Percentiles rank a stretch among this genome's conserved stretches.
Evolutionary conservation across 2,329 filamentous ascomycete species (phyloP).

Genomic region (Sphaerulina musiva): DNA sequence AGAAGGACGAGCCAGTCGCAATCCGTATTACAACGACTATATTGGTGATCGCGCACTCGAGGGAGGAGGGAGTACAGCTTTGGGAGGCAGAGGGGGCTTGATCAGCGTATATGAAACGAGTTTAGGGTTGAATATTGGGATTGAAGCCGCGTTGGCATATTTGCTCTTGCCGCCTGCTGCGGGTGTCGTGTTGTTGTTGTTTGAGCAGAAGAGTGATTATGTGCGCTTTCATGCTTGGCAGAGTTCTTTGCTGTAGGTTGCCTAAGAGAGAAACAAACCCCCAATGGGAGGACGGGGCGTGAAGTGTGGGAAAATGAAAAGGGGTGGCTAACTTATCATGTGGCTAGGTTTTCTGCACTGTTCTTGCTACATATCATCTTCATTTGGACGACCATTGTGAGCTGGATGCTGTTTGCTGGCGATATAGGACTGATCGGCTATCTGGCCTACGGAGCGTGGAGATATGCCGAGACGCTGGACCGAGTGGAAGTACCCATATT

Average conservation of each 20-base stretch:
- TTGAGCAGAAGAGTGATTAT: conserved; percentile 95
- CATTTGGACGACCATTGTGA: conserved; percentile 75
- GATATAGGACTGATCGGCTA: conserved; percentile 73
- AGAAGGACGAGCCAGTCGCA: conserved; percentile 25
- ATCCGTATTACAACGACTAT: conserved; percentile 26
- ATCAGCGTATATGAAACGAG: conserved; percentile 73
- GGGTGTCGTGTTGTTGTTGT: conserved; percentile 71
- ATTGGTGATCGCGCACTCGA: conserved; percentile 25
- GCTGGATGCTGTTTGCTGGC: conserved; percentile 71
- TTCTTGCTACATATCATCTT: conserved; percentile 79
- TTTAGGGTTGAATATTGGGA: conserved; percentile 75
- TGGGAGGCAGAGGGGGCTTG: conserved; percentile 49
- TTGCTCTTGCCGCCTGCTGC: conserved; percentile 77
- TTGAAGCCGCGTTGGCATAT: conserved; percentile 88
- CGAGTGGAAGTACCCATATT: conserved; percentile 84
- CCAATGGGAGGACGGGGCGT: too few species aligned
- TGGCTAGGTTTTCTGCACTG: conserved; percentile 32
- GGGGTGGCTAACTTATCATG: conserved; percentile 7
- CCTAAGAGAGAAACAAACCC: too few species aligned
- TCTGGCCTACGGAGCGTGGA: conserved; percentile 71
- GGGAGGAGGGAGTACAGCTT: conserved; percentile 26
- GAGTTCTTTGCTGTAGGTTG: conserved; percentile 27
- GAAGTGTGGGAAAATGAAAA: too few species aligned
- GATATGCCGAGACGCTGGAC: conserved; percentile 62
- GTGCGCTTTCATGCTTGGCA: conserved; percentile 98